phyloP scores from a whole-genome alignment of 1,139 yeast species.

The Sugiyamaella novakii region DNA sequence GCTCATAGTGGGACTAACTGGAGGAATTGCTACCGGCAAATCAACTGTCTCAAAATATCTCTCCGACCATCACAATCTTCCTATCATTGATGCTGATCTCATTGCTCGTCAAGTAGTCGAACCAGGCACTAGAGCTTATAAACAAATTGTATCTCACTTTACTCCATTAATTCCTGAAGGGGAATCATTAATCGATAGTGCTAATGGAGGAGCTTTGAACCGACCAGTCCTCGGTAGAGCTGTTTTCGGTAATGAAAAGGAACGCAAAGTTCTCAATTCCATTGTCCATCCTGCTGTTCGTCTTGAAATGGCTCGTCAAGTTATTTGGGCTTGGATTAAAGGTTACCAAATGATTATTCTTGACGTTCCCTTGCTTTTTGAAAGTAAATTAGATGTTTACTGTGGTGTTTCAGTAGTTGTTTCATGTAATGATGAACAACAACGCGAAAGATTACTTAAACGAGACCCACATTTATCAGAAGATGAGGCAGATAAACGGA shows the following conservation, averaged over 20 bases:
- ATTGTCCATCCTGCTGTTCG: constrained; percentile 92
- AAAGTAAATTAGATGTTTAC: constrained; percentile 65
- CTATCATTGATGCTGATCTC: constrained; percentile 84
- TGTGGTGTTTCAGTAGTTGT: constrained; percentile 79
- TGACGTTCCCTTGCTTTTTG: constrained; percentile 90
- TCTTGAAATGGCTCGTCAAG: constrained; percentile 60
- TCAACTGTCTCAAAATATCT: constrained; percentile 78
- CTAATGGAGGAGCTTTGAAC: constrained; percentile 49
- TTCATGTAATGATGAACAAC: constrained; percentile 58
- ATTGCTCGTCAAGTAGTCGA: constrained; percentile 83
- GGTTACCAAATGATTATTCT: constrained; percentile 61
- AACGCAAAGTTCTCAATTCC: constrained; percentile 56
- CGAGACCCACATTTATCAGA: constrained; percentile 69
- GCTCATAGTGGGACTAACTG: constrained; percentile 92
- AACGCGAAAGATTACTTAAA: constrained; percentile 59
- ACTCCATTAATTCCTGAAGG: constrained; percentile 46
- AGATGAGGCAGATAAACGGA: constrained; percentile 72
- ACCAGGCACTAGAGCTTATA: constrained; percentile 76
- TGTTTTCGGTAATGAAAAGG: constrained; percentile 72
- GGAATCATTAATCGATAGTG: constrained; percentile 14
- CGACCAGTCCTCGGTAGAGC: constrained; percentile 75
- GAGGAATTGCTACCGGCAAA: constrained; percentile 95
- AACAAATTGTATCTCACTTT: constrained; percentile 63
- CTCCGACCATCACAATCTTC: constrained; percentile 52
- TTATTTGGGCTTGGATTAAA: constrained; percentile 58